Evolutionary conservation across 2,329 filamentous ascomycete species (phyloP), one percentile per base, ranked within the genome.

Genomic region (Hymenoscyphus infarciens): DNA sequence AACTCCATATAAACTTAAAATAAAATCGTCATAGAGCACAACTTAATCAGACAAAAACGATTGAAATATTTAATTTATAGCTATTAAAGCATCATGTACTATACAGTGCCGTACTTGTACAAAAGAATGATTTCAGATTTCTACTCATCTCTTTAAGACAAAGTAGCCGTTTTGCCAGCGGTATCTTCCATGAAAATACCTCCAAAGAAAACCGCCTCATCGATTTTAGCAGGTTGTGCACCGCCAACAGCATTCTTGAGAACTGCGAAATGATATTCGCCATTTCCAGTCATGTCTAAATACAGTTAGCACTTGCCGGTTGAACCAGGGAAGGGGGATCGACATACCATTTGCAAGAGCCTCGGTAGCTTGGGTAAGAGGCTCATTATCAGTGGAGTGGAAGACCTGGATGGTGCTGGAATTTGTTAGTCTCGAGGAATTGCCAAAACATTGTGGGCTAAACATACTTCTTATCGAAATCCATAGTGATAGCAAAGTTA

Each of bases 231-330:
- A 11, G 75, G 67, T 65, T 77, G 81, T 8, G 42, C 76, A 16
- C 80, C 82, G 13, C 6, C 64, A 22, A 63, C 58, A 7, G 81
- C 79, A 77, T 86, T 86, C 79, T 87, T 87, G 63, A 87, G 75
- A 1, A 86, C 71, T 53, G 84, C 85, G 58, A 87, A 80, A 72
- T 87, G 84, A 73, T 81, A 86, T 70, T 86, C 83, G 27, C 84
- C 84, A 59, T 81, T 78, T 10, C 84, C 84, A 53, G 78, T 11
- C 29, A 59, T 61, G 38, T 65, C 63, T 61, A 77, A 61, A 83
- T 76, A 66, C 84, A 78, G 68, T 83, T 82, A 57, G 74, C 42
- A 38, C 31, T 19, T 33, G 2, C n/a, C 42, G n/a, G 5, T n/a
- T n/a, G 15, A 49, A 49, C 1, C 4, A 7, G 15, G 13, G 42